phyloP scores from a whole-genome alignment of 2,329 filamentous ascomycete genomes.

The Sclerotinia spermophila region DNA sequence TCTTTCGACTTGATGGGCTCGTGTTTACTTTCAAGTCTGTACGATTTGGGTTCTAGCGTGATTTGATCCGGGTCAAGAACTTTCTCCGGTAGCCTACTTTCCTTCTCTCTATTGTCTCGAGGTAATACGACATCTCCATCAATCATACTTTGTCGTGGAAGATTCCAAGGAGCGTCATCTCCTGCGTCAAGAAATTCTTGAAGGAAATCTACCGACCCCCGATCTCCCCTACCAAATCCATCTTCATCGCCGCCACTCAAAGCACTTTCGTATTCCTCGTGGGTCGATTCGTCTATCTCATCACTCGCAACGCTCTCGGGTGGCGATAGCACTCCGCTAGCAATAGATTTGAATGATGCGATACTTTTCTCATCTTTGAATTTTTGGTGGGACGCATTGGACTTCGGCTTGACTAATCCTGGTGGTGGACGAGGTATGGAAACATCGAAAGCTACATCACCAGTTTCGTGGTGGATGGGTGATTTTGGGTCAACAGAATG shows the following conservation, averaged over 20 bases:
- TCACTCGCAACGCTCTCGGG: conserved; percentile 11
- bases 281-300: conserved; percentile 5
- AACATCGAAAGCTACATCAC: neutral
- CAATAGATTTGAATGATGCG: conserved; percentile 14
- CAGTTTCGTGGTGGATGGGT: neutral
- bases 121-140: neutral
- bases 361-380: conserved; percentile 11
- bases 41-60: conserved; percentile 16
- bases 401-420: conserved; percentile 4
- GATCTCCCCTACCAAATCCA: conserved; percentile 15
- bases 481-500: neutral
- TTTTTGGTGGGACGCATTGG: conserved; percentile 7
- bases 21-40: conserved; percentile 8
- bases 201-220: conserved; percentile 5
- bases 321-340: conserved; percentile 5
- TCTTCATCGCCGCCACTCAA: conserved; percentile 16
- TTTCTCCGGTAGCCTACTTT: neutral
- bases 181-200: conserved; percentile 16
- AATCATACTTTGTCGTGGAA: conserved; percentile 15
- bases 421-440: conserved; percentile 1
- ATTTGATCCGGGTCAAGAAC: conserved; percentile 14
- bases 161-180: conserved; percentile 16
- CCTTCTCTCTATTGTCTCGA: neutral
- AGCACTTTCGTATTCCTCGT: conserved; percentile 17
- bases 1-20: conserved; percentile 12